These are phyloP conservation scores for Sarcodon sp. DNA, from an alignment of 768 basidiomycete genomes.

Conservation along the genomic window DNA sequence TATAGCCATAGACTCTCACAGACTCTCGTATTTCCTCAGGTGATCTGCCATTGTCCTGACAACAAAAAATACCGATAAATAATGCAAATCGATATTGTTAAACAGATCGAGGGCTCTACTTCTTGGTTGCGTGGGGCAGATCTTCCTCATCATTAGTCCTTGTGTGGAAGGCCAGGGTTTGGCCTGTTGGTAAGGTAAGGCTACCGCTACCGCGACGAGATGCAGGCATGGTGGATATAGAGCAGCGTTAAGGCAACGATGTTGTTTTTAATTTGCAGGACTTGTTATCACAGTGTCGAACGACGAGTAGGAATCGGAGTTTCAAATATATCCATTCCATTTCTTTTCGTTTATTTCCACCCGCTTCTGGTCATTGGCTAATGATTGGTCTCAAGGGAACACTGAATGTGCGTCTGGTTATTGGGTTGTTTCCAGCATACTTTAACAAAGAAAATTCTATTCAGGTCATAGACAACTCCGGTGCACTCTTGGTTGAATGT, in stretches of 20 bases:
- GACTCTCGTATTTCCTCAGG: conserved; percentile 76
- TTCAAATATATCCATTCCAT: too few relatives aligned
- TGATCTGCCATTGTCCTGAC: conserved; percentile 88
- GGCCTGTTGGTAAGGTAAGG: conserved; percentile 57
- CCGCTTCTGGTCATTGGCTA: background rate
- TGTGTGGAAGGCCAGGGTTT: conserved; percentile 77
- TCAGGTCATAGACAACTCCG: conserved; percentile 95
- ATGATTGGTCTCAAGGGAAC: conserved; percentile 97
- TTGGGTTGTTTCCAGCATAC: background rate
- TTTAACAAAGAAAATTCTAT: background rate
- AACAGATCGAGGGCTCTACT: conserved; percentile 29
- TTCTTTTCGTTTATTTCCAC: too few relatives aligned
- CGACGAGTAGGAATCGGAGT: too few relatives aligned
- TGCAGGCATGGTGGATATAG: conserved; percentile 33
- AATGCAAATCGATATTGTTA: background rate
- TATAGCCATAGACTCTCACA: conserved; percentile 37
- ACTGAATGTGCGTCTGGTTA: conserved; percentile 50
- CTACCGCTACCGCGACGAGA: conserved; percentile 75
- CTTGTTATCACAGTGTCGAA: too few relatives aligned
- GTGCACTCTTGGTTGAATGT: conserved; percentile 88
- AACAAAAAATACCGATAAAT: conserved; percentile 2
- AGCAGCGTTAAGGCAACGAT: background rate
- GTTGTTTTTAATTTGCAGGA: too few relatives aligned
- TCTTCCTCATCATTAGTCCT: conserved; percentile 79
- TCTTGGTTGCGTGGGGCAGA: conserved; percentile 91